phyloP scores from a whole-genome alignment of 2,329 filamentous ascomycete genomes.

The Dactylellina sp. region DNA sequence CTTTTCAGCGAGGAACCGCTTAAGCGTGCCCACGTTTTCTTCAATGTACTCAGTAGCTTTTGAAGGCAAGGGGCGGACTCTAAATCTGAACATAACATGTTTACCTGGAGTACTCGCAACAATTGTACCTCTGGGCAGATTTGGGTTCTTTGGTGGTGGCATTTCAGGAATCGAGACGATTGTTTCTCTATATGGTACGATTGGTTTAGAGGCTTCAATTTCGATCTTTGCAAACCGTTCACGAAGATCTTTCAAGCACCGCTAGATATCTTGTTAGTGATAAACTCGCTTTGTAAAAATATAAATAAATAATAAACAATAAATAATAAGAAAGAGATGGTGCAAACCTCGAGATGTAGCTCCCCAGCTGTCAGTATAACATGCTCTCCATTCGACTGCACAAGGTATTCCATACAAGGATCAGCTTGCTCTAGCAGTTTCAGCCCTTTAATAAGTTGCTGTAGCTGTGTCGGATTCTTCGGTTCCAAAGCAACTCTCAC shows the following conservation, averaged over 20 bases:
- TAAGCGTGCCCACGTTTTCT: conserved; percentile 83
- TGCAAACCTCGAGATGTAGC: conserved; percentile 77
- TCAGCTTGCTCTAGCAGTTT: conserved; percentile 91
- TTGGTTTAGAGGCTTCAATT: conserved; percentile 91
- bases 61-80: conserved; percentile 80
- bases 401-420: conserved; percentile 94
- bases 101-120: conserved; percentile 83
- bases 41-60: conserved; percentile 85
- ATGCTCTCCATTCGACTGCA: conserved; percentile 91
- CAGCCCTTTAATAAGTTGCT: conserved; percentile 93
- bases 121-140: conserved; percentile 84
- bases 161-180: conserved; percentile 91
- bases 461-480: conserved; percentile 85
- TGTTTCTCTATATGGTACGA: conserved; percentile 94
- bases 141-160: conserved; percentile 83
- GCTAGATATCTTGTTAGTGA: conserved; percentile 65
- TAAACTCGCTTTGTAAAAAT: too few species aligned
- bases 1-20: conserved; percentile 79
- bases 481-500: conserved; percentile 97
- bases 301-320: too few species aligned
- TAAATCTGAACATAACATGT: conserved; percentile 80
- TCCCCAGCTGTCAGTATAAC: conserved; percentile 94
- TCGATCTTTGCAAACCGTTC: conserved; percentile 95
- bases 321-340: too few species aligned
- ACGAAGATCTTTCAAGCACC: conserved; percentile 90